Percentiles rank a stretch among this genome's conserved stretches.
These are phyloP conservation scores for Trametes gibbosa DNA, from an alignment of 768 basidiomycete genomes.

Conservation along the genomic window DNA sequence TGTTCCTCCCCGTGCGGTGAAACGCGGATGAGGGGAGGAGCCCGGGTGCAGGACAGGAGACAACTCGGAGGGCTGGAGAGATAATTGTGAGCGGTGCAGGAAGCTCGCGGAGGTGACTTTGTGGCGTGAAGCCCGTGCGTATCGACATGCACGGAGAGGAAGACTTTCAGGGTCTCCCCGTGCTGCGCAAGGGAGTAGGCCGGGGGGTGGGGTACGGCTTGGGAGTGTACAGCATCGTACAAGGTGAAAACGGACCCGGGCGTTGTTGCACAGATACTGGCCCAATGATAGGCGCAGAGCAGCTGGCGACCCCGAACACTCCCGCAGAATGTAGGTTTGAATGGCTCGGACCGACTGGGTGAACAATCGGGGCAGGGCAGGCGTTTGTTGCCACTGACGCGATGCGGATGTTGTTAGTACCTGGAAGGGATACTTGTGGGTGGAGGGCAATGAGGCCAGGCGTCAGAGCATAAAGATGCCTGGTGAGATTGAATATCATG, in stretches of 20 bases:
- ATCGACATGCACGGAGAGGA: background rate
- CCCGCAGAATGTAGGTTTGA: background rate
- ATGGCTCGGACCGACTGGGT: constrained; percentile 6
- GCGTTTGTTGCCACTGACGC: background rate
- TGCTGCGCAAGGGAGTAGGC: background rate
- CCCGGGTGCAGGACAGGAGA: background rate
- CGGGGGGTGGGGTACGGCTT: background rate
- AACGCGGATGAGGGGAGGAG: background rate
- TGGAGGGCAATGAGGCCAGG: too few relatives aligned
- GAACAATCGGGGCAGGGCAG: background rate
- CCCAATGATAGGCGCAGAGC: constrained; percentile 2
- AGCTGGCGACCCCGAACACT: constrained; percentile 5
- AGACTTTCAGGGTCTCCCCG: background rate
- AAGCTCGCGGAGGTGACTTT: background rate
- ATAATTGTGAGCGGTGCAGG: background rate
- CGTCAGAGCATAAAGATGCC: too few relatives aligned
- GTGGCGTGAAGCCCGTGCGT: constrained; percentile 3
- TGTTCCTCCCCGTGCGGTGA: background rate
- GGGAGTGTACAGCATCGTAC: constrained; percentile 13
- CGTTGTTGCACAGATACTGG: constrained; percentile 9
- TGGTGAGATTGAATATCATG: too few relatives aligned
- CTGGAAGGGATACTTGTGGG: too few relatives aligned
- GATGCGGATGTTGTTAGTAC: background rate
- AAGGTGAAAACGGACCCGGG: constrained; percentile 10
- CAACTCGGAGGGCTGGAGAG: background rate